Base-by-base conservation (phyloP, 129 eudicot species). In the Chrysanthemum makinoi region DNA sequence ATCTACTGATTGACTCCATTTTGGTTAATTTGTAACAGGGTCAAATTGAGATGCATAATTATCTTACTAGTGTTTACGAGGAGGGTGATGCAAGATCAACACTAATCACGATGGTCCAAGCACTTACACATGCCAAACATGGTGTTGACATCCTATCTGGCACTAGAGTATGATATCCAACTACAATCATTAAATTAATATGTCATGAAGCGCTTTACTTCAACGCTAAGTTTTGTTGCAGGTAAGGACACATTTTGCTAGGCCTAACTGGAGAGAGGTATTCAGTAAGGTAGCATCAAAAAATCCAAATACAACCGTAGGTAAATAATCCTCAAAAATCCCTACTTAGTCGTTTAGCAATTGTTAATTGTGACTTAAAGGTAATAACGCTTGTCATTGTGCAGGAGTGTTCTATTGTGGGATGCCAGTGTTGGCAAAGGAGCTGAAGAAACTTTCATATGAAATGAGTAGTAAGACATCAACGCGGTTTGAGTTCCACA, bases 61-160 rank as follows among this genome's bases (percentile, higher is more conserved):
- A 95, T 78, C 96, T 95, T 44, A 90, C 97, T 13, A 95, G 97
- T 72, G 99, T 95, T 69, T 95, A 95, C 66, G 99, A 95, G 79
- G 99, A 95, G 73, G 89, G 99, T 11, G 99, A 95, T 83, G 99
- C 99, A 55, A 82, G 99, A 75, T 95, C 99, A 47, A 84, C 97
- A 66, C 86, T 95, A 12, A 91, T 95, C 81, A 90, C 99, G 62
- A 90, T 95, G 96, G 93, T 95, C 50, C 97, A 95, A 82, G 97
- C 99, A 70, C 90, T 95, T 48, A 90, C 83, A 74, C 97, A 95
- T 74, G 99, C 99, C 59, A 95, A 95, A 78, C 92, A 95, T 80
- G 99, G 99, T n/a, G 96, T 95, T 58, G 99, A 95, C 70, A 95
- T 95, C 83, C 79, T 95, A 48, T 90, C 99, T 33, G 99, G 99